Percentiles rank a stretch among this genome's conserved stretches.
Conservation (phyloP, 2,329 filamentous ascomycete species). For the Decorospora gaudefroyi region DNA sequence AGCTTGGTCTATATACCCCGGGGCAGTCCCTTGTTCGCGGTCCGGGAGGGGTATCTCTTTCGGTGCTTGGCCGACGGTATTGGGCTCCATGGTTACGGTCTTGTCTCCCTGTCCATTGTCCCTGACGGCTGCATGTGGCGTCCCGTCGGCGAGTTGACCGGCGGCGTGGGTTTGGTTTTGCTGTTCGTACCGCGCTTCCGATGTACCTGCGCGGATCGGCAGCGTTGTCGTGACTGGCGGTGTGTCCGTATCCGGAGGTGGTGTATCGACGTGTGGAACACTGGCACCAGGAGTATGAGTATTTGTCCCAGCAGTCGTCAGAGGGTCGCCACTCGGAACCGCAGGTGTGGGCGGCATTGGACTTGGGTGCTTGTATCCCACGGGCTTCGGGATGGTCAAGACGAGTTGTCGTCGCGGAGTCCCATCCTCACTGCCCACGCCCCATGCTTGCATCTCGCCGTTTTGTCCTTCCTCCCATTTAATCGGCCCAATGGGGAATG, state of each 20-base stretch:
- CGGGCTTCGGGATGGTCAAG: slow-evolving; percentile 45
- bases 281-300: slow-evolving; percentile 44
- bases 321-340: slow-evolving; percentile 26
- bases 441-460: slow-evolving; percentile 52
- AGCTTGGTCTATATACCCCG: slow-evolving; percentile 51
- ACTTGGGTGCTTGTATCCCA: slow-evolving; percentile 35
- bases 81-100: slow-evolving; percentile 54
- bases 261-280: slow-evolving; percentile 25
- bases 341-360: slow-evolving; percentile 35
- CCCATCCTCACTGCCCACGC: slow-evolving; percentile 53
- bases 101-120: slow-evolving; percentile 53
- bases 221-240: slow-evolving; percentile 23
- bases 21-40: slow-evolving; percentile 40
- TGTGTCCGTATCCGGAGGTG: slow-evolving; percentile 28
- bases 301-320: slow-evolving; percentile 44
- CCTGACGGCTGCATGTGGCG: slow-evolving; percentile 48
- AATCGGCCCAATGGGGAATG: slow-evolving; percentile 55
- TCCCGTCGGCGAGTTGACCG: slow-evolving; percentile 50
- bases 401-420: slow-evolving; percentile 47
- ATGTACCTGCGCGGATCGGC: slow-evolving; percentile 50
- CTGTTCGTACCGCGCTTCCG: slow-evolving; percentile 48
- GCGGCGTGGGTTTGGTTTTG: slow-evolving; percentile 52
- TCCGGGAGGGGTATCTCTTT: slow-evolving; percentile 51
- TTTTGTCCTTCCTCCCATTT: slow-evolving; percentile 51
- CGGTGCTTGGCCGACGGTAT: slow-evolving; percentile 55